These are phyloP conservation scores for Anthostomella pinea DNA, from an alignment of 2,329 filamentous ascomycete species.

Conservation along the genomic window DNA sequence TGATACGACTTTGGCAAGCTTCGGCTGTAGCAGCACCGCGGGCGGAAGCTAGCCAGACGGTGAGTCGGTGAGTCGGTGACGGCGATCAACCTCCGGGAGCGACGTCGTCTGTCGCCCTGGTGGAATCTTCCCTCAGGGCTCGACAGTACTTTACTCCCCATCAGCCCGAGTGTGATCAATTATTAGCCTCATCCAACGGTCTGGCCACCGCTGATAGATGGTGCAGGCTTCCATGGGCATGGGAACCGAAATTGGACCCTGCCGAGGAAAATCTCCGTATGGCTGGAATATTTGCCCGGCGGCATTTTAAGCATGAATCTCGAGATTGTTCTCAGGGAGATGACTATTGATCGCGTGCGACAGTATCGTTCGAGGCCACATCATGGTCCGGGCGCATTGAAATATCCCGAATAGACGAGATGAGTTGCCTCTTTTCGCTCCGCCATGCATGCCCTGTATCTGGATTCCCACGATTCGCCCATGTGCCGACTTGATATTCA, in stretches of 20 bases:
- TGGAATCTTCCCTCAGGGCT: too few species aligned
- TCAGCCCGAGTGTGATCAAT: conserved; percentile 1
- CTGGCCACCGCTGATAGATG: conserved; percentile 14
- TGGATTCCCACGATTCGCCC: too few species aligned
- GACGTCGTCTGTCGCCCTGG: too few species aligned
- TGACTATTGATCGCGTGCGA: conserved; percentile 26
- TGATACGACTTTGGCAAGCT: conserved; percentile 2
- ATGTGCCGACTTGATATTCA: too few species aligned
- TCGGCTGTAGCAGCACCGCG: too few species aligned
- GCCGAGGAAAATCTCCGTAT: conserved; percentile 26
- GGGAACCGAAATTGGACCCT: conserved; percentile 20
- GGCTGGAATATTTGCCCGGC: conserved; percentile 24
- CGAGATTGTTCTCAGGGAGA: conserved; percentile 18
- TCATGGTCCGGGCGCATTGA: conserved; percentile 31
- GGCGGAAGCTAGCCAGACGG: too few species aligned
- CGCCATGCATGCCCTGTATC: neutral
- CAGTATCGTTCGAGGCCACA: conserved; percentile 25
- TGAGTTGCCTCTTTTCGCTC: conserved; percentile 19
- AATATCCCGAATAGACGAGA: conserved; percentile 34
- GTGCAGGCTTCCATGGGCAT: conserved; percentile 16
- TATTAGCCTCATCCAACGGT: conserved; percentile 9
- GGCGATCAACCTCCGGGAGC: too few species aligned
- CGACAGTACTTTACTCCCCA: too few species aligned
- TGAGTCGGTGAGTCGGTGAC: conserved; percentile 11
- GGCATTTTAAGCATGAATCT: conserved; percentile 32